Evolutionary conservation across 106 monocot genomes (phyloP), one percentile per base, ranked within the genome.

Genomic region (Acanthochlamys bracteata): DNA sequence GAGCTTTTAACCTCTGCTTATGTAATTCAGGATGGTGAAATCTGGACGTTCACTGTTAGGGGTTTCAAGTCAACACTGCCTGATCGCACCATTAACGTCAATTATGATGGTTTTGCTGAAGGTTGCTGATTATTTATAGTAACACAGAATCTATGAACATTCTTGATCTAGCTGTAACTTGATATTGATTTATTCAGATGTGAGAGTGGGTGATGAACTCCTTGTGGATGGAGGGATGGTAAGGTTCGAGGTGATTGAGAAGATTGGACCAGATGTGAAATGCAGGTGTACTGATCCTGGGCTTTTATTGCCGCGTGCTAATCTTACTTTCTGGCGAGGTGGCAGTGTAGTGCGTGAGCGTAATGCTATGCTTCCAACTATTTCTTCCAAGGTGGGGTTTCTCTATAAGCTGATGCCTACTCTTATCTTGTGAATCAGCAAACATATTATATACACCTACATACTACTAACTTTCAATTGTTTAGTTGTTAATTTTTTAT

Each of bases 201-300:
- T 98, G 7, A 82, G 68, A 69, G 79, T 98, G 46, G 96, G 96
- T 40, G 96, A 98, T 79, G 96, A 98, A 59, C 91, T 98, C 55
- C 83, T 98, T 53, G 91, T 98, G 60, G 96, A 98, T 79, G 96
- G 96, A 65, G 96, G 96, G 76, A 98, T 98, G 96, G 91, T 92
- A 55, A 75, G 88, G 46, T 98, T 98, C 75, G 91, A 98, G 42
- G 96, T 98, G 78, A 81, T 92, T 71, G 91, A 91, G 76, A 98
- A 98, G 73, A 52, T 91, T 72, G 96, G 96, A 1, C 96, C 96
- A 49, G 96, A 98, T 75, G 96, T 98, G 7, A 98, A 85, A 70
- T 98, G 96, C 46, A 70, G 59, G 39, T 98, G 89, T 63, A 89
- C 82, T 51, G 89, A 89, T 63, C 85, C 89, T 59, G 84, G 88